Conservation (phyloP, 73 alveolate species). For the Durusdinium trenchii region DNA sequence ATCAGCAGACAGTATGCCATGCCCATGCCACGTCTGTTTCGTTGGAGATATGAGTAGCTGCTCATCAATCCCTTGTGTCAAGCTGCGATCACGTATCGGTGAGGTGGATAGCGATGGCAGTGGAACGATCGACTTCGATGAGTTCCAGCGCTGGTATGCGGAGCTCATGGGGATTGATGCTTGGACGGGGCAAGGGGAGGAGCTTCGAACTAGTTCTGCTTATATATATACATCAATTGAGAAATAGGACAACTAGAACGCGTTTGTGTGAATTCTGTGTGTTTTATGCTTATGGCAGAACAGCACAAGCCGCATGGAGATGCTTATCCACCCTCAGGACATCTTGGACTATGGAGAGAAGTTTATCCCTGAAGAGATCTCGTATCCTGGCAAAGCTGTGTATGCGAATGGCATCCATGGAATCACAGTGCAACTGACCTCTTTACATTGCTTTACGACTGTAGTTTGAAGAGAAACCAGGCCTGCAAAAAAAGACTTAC, state of each 20-base stretch:
- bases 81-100: background rate
- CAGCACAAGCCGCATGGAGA: too few species aligned
- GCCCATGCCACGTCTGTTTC: too few species aligned
- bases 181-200: background rate
- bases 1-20: background rate
- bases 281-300: too few species aligned
- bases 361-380: slow-evolving; percentile 74
- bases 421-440: background rate
- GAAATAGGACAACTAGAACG: background rate
- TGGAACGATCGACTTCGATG: slow-evolving; percentile 89
- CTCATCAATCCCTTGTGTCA: background rate
- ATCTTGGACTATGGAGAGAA: slow-evolving; percentile 70
- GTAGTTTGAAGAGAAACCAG: too few species aligned
- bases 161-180: slow-evolving; percentile 89
- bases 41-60: background rate
- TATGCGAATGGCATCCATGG: too few species aligned
- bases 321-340: slow-evolving; percentile 19
- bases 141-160: slow-evolving; percentile 83
- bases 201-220: background rate
- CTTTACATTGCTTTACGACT: too few species aligned
- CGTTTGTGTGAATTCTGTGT: background rate
- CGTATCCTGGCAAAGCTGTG: slow-evolving; percentile 22
- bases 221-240: background rate
- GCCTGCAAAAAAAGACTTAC: too few species aligned
- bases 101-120: slow-evolving; percentile 91